phyloP scores from a whole-genome alignment of 352 stramenopile species.

The Labyrinthula sp. region DNA sequence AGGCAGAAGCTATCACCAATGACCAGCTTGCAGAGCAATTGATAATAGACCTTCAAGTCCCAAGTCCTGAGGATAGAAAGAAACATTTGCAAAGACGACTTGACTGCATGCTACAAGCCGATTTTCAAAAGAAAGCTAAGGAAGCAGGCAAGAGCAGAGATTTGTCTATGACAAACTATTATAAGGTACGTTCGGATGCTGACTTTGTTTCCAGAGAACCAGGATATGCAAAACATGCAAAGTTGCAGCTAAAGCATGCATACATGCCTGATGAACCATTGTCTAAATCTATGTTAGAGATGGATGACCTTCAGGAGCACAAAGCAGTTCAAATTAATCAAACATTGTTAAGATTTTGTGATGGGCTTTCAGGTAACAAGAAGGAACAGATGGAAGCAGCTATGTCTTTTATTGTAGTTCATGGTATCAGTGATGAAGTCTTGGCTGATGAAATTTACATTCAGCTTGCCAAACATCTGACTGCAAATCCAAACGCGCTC shows the following conservation, averaged over 20 bases:
- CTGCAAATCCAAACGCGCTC: conserved; percentile 2
- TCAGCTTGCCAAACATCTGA: conserved; percentile 24
- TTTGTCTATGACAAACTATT: conserved; percentile 22
- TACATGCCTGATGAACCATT: conserved; percentile 3
- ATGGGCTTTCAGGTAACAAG: conserved; percentile 10
- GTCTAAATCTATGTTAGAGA: conserved; percentile 16
- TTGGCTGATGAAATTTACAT: conserved; percentile 17
- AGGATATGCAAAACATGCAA: too few relatives aligned
- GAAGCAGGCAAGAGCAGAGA: conserved; percentile 11
- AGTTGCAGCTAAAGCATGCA: conserved; percentile 19
- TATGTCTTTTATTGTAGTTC: conserved; percentile 12
- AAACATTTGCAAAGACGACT: conserved; percentile 13
- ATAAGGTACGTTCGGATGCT: conserved; percentile 6
- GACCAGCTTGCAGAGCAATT: conserved; percentile 3
- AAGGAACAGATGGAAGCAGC: too few relatives aligned
- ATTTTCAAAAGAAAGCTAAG: neutral
- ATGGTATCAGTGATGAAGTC: conserved; percentile 5
- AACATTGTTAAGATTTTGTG: conserved; percentile 14
- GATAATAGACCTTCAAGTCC: conserved; percentile 6
- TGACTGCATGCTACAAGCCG: conserved; percentile 13
- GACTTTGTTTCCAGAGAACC: too few relatives aligned
- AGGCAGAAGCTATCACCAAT: conserved; percentile 10
- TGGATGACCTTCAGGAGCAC: conserved; percentile 24
- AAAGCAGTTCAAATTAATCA: conserved; percentile 22
- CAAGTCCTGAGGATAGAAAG: conserved; percentile 11